These are phyloP conservation scores for Pseudogymnoascus sp. DNA, from an alignment of 2,329 filamentous ascomycete genomes.

Conservation along the genomic window DNA sequence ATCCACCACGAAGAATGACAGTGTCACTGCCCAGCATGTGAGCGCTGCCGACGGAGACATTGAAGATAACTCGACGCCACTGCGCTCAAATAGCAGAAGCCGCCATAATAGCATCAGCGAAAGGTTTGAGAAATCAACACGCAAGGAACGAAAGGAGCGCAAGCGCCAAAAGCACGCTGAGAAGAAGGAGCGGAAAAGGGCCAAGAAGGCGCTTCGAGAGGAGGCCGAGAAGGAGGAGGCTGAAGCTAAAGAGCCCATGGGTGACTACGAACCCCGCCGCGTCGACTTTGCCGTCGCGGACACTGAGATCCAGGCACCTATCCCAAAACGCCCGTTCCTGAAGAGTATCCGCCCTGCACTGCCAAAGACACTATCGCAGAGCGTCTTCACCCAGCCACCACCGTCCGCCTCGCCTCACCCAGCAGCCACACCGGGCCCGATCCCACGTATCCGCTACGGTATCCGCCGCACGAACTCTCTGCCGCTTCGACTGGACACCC, in stretches of 20 bases:
- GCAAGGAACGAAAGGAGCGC: constrained; percentile 28
- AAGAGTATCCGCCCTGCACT: constrained; percentile 50
- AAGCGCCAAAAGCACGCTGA: constrained; percentile 34
- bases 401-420: constrained; percentile 23
- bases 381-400: constrained; percentile 53
- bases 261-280: constrained; percentile 39
- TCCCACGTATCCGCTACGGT: constrained; percentile 52
- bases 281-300: constrained; percentile 48
- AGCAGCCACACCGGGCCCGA: constrained; percentile 30
- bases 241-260: constrained; percentile 15
- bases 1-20: background rate
- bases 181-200: constrained; percentile 23
- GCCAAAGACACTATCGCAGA: constrained; percentile 60
- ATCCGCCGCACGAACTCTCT: constrained; percentile 68
- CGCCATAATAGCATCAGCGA: constrained; percentile 22
- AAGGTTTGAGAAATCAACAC: constrained; percentile 16
- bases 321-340: constrained; percentile 44
- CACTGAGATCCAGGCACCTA: constrained; percentile 24
- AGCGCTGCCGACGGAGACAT: background rate
- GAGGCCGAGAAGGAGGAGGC: background rate
- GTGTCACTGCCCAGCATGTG: background rate
- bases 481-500: constrained; percentile 48
- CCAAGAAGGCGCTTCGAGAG: constrained; percentile 15
- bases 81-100: constrained; percentile 12
- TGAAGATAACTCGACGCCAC: background rate